These are phyloP conservation scores for Effrenium voratum DNA, from an alignment of 73 alveolate species.

Conservation along the genomic window DNA sequence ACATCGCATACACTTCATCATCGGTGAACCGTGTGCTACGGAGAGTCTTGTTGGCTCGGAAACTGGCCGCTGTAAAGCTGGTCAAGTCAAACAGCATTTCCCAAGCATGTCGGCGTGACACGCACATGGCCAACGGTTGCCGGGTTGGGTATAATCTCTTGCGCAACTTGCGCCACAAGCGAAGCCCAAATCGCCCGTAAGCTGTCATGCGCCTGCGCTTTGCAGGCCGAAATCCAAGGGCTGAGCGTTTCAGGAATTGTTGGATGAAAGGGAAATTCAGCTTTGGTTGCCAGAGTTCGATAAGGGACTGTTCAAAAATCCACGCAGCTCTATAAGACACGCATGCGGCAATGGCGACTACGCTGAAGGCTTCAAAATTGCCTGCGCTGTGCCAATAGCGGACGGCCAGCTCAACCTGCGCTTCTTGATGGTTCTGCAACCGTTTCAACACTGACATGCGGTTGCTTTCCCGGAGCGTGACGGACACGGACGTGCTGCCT, in stretches of 20 bases:
- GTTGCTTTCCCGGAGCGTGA: not conserved
- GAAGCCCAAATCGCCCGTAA: not conserved
- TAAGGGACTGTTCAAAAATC: not conserved
- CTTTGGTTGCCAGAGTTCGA: not conserved
- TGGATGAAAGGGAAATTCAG: not conserved
- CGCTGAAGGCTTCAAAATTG: not conserved
- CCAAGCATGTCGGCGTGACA: not conserved
- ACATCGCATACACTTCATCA: not conserved
- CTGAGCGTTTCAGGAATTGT: not conserved
- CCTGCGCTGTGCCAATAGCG: not conserved
- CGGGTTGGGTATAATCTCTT: not conserved
- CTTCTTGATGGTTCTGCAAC: not conserved
- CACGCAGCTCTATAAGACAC: not conserved
- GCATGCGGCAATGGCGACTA: not conserved
- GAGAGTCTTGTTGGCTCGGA: not conserved
- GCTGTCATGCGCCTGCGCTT: not conserved
- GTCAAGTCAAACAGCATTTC: not conserved
- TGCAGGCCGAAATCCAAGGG: not conserved
- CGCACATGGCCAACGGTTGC: not conserved
- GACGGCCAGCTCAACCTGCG: not conserved
- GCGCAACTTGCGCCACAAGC: not conserved
- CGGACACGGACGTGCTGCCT: not conserved
- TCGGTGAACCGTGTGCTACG: not conserved
- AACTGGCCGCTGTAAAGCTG: not conserved
- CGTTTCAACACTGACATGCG: not conserved